These are phyloP conservation scores for Pythium pyrilobum DNA, from an alignment of 352 stramenopile genomes.

Conservation along the genomic window DNA sequence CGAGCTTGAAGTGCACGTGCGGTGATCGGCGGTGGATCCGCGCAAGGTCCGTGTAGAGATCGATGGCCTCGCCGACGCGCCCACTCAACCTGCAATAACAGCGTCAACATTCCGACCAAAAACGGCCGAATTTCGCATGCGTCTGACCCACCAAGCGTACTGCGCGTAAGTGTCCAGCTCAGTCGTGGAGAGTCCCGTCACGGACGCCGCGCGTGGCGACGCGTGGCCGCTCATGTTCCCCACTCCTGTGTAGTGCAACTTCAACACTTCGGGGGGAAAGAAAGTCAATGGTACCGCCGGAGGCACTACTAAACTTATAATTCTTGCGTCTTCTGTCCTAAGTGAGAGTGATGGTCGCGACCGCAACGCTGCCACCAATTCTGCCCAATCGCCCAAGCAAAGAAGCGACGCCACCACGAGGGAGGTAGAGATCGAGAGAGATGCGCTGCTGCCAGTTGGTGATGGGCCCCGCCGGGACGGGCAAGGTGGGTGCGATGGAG, in stretches of 20 bases:
- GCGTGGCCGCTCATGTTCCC: constrained; percentile 9
- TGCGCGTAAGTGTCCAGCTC: constrained; percentile 47
- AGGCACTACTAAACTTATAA: background rate
- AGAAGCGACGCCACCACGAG: background rate
- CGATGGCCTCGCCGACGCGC: constrained; percentile 37
- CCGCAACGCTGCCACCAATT: constrained; percentile 7
- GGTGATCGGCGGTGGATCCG: constrained; percentile 29
- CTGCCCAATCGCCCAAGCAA: constrained; percentile 1
- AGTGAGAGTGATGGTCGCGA: constrained; percentile 9
- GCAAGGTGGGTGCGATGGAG: constrained; percentile 55
- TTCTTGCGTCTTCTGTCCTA: background rate
- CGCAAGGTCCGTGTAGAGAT: constrained; percentile 40
- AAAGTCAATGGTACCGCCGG: background rate
- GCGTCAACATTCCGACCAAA: background rate
- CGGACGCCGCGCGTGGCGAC: constrained; percentile 1
- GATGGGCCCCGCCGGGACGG: constrained; percentile 88
- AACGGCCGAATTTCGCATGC: background rate
- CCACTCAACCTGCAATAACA: constrained; percentile 27
- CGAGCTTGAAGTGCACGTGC: constrained; percentile 58
- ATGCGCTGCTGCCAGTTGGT: constrained; percentile 91
- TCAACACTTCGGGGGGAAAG: background rate
- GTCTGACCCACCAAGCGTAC: constrained; percentile 33
- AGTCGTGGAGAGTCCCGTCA: constrained; percentile 10
- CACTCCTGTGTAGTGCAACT: background rate
- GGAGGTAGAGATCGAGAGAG: constrained; percentile 7